These are phyloP conservation scores for Buddleja alternifolia DNA, from an alignment of 257 asterid genomes.

Conservation along the genomic window DNA sequence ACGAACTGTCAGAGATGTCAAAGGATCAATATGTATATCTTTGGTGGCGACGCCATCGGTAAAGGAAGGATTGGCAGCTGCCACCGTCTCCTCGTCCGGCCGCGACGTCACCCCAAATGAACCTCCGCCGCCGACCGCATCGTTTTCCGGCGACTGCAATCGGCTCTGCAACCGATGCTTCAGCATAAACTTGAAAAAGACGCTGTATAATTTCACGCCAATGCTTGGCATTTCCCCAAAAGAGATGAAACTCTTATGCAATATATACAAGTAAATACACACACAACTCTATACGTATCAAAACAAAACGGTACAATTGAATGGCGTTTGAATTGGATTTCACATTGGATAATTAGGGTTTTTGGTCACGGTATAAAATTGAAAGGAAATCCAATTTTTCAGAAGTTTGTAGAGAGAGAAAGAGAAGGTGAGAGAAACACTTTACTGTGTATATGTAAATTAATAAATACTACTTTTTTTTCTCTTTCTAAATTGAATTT, in stretches of 20 bases:
- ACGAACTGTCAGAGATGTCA: slow-evolving; percentile 75
- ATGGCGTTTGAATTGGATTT: slow-evolving; percentile 15
- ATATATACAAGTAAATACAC: background rate
- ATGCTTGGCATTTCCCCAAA: slow-evolving; percentile 85
- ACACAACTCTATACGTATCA: slow-evolving; percentile 12
- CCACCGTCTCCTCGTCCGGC: slow-evolving; percentile 72
- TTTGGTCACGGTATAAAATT: background rate
- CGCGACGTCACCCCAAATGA: slow-evolving; percentile 89
- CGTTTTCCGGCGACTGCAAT: slow-evolving; percentile 45
- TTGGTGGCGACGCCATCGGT: slow-evolving; percentile 95
- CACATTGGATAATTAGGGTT: slow-evolving; percentile 34
- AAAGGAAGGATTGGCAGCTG: slow-evolving; percentile 78
- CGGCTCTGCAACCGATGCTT: slow-evolving; percentile 93
- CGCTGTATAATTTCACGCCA: slow-evolving; percentile 86
- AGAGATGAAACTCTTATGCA: background rate
- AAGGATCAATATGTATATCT: slow-evolving; percentile 83
- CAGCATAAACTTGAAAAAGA: slow-evolving; percentile 84
- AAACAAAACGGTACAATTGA: background rate
- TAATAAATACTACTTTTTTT: no score
- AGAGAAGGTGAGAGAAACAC: background rate
- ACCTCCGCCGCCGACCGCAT: slow-evolving; percentile 34
- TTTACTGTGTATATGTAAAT: background rate
- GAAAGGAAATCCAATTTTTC: slow-evolving; percentile 6
- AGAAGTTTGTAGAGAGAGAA: slow-evolving; percentile 15
- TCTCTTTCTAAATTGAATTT: no score